Base-by-base conservation (phyloP, 1,139 yeast species). In the Pichia sp. region DNA sequence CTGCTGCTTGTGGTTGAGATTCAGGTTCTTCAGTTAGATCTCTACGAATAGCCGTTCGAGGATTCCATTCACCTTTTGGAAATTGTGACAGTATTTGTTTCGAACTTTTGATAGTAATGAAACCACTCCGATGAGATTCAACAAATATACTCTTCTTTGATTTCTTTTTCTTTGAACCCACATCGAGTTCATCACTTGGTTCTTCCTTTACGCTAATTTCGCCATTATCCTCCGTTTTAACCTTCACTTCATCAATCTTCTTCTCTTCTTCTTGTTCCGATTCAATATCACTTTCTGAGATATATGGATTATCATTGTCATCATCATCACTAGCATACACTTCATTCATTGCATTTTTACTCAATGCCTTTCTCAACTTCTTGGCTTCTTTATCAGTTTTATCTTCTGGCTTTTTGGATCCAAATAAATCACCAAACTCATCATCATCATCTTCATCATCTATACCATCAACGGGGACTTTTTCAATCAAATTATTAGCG, bases 241-340 rank as follows among this genome's bases (percentile, higher is more conserved):
- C 47, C 16, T 44, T 46, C 2, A 46, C 29, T 10, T 52, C 29
- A 31, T 58, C 67, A 56, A 72, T 81, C 58, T 77, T 51, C 16
- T 57, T 61, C 9, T 57, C 43, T 23, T 52, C 46, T n/a, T 57
- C 64, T 28, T 78, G 78, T 33, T 69, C 72, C 49, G 77, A 72
- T 58, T 83, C 90, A 44, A 79, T 60, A 55, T 84, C 92, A 23
- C 86, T 79, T 53, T 75, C 80, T 0, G 92, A 80, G 29, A 85
- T 70, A 58, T 87, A 88, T 33, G 97, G 97, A 59, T 87, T 86
- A 27, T 44, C 50, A 16, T 16, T 16, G 37, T 81, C 88, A n/a
- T 51, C 95, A 52, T 85, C 95, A 54, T 88, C 96, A 44, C 92
- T 79, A 47, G 92, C 97, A 63, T 92, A 92, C 49, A 85, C 83